Evolutionary conservation across 352 stramenopile species (phyloP), one percentile per base, ranked within the genome.

Genomic region (Achlya hypogyna): DNA sequence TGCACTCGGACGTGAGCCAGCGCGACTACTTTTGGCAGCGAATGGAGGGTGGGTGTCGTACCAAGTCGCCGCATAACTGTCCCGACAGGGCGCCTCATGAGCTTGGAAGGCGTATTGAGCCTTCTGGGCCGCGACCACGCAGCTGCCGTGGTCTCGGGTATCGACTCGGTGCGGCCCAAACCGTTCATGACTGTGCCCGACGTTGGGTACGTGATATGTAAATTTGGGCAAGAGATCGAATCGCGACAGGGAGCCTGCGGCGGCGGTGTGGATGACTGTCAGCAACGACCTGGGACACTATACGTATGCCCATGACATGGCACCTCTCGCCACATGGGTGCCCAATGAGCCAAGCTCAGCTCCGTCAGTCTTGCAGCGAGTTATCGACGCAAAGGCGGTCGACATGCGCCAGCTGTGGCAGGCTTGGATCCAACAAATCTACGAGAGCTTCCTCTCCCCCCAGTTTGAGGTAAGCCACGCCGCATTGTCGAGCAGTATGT

Each of bases 1-100:
- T 28, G 8, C 31, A 62, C 6, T 51, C 16, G 14, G 58, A 42
- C 6, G 70, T 72, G 29, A 63, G n/a, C 32, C 54, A 64, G 35
- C 54, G 49, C 23, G 58, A 29, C 23, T 70, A 78, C 4, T 85
- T 74, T 54, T 91, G 82, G 82, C 82, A 91, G 53, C 74, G 75
- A n/a, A 73, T 75, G 52, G 82, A 91, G 74, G 82, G 38, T 45
- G n/a, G 1, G 2, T 45, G 6, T 42, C 34, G 34, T 42, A 6
- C 14, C 34, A 42, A 42, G 6, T 16, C 34, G 14, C 34, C 14
- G 6, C 14, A 42, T 6, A 42, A 42, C 6, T 16, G 6, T 42
- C 34, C 34, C 34, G 14, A 42, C 38, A 45, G 38, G 81, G 5
- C 73, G 80, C 16, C 69, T 91, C n/a, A 71, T 91, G 59, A 84